Conservation (phyloP, 2,329 filamentous ascomycete species). For the Aspergillus nomiae region DNA sequence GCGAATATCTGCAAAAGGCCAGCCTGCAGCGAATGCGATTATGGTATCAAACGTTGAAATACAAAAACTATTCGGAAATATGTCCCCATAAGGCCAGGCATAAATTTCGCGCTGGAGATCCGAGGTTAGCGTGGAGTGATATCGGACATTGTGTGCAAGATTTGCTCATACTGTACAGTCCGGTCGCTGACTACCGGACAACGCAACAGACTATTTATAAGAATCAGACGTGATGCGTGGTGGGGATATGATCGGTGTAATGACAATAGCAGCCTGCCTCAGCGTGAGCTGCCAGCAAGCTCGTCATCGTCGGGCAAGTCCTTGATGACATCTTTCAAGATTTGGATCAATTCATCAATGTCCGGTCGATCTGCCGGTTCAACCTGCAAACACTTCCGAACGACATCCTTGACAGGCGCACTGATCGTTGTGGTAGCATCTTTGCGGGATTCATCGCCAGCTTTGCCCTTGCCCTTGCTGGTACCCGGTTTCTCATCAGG, state of each 20-base stretch:
- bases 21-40: background rate
- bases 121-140: background rate
- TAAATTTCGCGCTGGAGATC: background rate
- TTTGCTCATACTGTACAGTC: background rate
- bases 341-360: conserved; percentile 76
- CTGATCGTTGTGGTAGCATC: conserved; percentile 64
- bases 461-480: conserved; percentile 60
- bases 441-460: conserved; percentile 27
- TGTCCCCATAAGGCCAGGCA: background rate
- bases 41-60: conserved; percentile 1
- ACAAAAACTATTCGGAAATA: background rate
- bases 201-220: background rate
- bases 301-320: conserved; percentile 64
- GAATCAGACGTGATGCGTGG: background rate
- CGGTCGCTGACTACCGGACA: background rate
- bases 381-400: conserved; percentile 80
- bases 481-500: conserved; percentile 75
- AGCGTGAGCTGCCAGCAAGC: conserved; percentile 28
- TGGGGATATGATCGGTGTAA: background rate
- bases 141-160: background rate
- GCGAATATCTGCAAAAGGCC: background rate
- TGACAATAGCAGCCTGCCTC: background rate
- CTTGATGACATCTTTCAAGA: conserved; percentile 74
- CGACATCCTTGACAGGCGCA: conserved; percentile 81
- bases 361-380: conserved; percentile 87